phyloP scores from a whole-genome alignment of 306 rosid genomes.

The Cicer yamashitae region DNA sequence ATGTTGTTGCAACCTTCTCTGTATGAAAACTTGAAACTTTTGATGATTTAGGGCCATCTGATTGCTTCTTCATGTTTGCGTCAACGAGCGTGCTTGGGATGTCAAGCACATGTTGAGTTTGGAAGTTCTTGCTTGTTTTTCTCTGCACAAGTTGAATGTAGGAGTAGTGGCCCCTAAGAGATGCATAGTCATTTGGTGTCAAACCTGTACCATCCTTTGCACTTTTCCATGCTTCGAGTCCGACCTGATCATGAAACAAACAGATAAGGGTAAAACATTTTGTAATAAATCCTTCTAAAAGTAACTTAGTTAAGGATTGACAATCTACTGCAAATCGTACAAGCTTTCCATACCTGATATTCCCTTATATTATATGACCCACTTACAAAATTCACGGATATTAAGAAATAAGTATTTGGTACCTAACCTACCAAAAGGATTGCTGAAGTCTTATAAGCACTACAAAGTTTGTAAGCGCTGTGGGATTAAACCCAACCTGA shows the following conservation, averaged over 20 bases:
- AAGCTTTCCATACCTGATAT: not conserved
- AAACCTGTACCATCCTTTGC: conserved; percentile 71
- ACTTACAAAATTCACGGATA: no score
- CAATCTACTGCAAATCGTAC: not conserved
- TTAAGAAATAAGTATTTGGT: not conserved
- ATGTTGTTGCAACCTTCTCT: conserved; percentile 47
- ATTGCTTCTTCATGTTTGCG: conserved; percentile 52
- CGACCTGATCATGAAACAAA: conserved; percentile 64
- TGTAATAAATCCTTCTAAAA: not conserved
- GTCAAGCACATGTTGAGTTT: conserved; percentile 64
- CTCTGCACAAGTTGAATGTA: conserved; percentile 76
- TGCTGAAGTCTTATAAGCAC: not conserved
- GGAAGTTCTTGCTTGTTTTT: conserved; percentile 57
- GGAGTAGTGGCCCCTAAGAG: conserved; percentile 67
- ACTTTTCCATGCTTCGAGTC: conserved; percentile 80
- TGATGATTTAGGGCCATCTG: conserved; percentile 50
- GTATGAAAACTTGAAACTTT: conserved; percentile 64
- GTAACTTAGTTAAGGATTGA: not conserved
- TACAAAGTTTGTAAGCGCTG: not conserved
- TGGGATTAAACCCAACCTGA: not conserved
- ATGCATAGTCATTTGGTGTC: conserved; percentile 79
- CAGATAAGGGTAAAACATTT: not conserved
- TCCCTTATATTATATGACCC: no score
- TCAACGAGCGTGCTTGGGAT: conserved; percentile 63
- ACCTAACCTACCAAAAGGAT: not conserved